Evolutionary conservation across 805 yeast species (phyloP).

Genomic region (Metschnikowia cubensis): DNA sequence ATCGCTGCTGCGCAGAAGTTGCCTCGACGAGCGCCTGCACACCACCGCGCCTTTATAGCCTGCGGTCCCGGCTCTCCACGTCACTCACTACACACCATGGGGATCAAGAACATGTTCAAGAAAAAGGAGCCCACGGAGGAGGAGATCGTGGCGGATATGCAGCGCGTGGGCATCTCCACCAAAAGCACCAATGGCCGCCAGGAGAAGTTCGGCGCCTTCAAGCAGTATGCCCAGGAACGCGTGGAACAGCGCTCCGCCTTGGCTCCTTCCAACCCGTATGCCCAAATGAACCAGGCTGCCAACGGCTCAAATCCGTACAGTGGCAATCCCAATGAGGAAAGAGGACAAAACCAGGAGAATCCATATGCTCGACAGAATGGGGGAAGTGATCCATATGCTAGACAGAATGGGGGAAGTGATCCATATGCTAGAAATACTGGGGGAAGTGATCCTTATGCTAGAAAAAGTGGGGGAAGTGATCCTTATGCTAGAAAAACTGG

Average conservation of each 20-base stretch:
- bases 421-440: neutral
- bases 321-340: neutral
- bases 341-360: neutral
- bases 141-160: slow-evolving; percentile 40
- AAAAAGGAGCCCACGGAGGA: slow-evolving; percentile 49
- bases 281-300: slow-evolving; percentile 21
- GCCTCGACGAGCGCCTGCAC: neutral
- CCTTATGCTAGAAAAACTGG: neutral
- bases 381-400: neutral
- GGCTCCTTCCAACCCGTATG: slow-evolving; percentile 42
- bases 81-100: slow-evolving; percentile 28
- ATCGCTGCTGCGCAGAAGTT: too few relatives aligned
- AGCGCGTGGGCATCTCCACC: slow-evolving; percentile 40
- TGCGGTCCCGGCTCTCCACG: neutral
- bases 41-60: neutral
- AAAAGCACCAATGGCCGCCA: slow-evolving; percentile 31
- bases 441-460: neutral
- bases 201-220: slow-evolving; percentile 50
- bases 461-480: neutral
- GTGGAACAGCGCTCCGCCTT: slow-evolving; percentile 32
- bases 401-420: neutral
- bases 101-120: slow-evolving; percentile 42
- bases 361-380: neutral
- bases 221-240: slow-evolving; percentile 45
- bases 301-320: slow-evolving; percentile 15